These are phyloP conservation scores for Fusarium liriodendri DNA, from an alignment of 2,329 filamentous ascomycete species.

Conservation along the genomic window DNA sequence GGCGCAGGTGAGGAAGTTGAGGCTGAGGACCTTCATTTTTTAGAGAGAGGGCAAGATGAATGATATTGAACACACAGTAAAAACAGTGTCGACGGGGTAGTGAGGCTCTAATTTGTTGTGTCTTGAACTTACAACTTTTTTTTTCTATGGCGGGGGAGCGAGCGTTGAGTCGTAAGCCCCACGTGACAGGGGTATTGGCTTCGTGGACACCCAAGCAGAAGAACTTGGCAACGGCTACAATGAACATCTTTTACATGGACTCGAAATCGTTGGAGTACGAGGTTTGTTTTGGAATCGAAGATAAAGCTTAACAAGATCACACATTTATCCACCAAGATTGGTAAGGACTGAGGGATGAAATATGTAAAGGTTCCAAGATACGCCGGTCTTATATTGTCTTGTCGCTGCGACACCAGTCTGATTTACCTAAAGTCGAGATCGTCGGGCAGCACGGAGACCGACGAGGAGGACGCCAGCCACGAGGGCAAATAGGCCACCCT, in stretches of 20 bases:
- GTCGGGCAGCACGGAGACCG: constrained; percentile 36
- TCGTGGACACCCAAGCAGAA: background rate
- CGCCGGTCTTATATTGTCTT: constrained; percentile 26
- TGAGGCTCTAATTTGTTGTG: constrained; percentile 10
- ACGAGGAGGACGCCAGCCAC: constrained; percentile 36
- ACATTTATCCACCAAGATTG: background rate
- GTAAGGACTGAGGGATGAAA: background rate
- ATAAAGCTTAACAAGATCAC: background rate
- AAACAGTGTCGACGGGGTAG: background rate
- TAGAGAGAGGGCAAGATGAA: constrained; percentile 50
- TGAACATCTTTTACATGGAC: background rate
- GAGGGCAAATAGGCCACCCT: constrained; percentile 36
- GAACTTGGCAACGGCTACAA: background rate
- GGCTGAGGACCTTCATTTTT: constrained; percentile 94
- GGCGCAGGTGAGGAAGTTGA: constrained; percentile 97
- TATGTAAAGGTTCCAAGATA: constrained; percentile 2
- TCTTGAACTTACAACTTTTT: constrained; percentile 48
- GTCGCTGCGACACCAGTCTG: constrained; percentile 2
- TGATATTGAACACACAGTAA: background rate
- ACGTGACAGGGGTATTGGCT: constrained; percentile 42
- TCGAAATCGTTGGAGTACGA: background rate
- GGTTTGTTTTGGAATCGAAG: background rate
- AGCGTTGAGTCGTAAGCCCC: constrained; percentile 24
- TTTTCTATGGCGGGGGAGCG: constrained; percentile 37
- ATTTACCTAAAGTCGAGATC: constrained; percentile 32